Percentiles rank a stretch among this genome's conserved stretches.
Evolutionary conservation across 805 yeast species (phyloP).

Genomic region (Ogataea degrootiae): DNA sequence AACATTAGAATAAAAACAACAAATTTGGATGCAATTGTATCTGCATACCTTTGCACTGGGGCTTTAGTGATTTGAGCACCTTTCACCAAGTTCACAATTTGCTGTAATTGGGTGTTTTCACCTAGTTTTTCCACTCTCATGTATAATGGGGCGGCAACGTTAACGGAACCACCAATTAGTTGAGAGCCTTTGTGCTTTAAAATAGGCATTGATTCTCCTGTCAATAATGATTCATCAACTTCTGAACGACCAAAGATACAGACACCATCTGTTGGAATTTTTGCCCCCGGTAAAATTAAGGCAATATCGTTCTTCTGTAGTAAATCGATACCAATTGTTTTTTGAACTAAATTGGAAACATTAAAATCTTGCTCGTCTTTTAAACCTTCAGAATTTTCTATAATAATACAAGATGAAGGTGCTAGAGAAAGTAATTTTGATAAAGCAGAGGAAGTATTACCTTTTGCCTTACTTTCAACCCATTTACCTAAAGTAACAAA

Average conservation of each 20-base stretch:
- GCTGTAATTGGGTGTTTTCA: slow-evolving; percentile 78
- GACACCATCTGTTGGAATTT: slow-evolving; percentile 87
- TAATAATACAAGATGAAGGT: slow-evolving; percentile 69
- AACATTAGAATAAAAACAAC: slow-evolving; percentile 70
- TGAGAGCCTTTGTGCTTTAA: slow-evolving; percentile 52
- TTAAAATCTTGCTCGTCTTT: not conserved
- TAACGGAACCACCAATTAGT: slow-evolving; percentile 88
- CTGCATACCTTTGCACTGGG: slow-evolving; percentile 88
- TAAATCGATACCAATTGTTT: slow-evolving; percentile 64
- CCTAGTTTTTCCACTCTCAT: slow-evolving; percentile 71
- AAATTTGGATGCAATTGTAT: slow-evolving; percentile 75
- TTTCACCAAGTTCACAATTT: slow-evolving; percentile 79
- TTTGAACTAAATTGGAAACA: slow-evolving; percentile 27
- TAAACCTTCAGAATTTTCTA: slow-evolving; percentile 36
- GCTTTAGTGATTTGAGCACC: slow-evolving; percentile 87
- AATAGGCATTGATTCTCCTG: slow-evolving; percentile 87
- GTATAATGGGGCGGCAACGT: slow-evolving; percentile 69
- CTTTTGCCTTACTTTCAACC: slow-evolving; percentile 88
- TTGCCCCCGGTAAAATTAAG: slow-evolving; percentile 78
- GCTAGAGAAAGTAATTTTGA: slow-evolving; percentile 75
- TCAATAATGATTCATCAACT: slow-evolving; percentile 81
- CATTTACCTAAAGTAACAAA: slow-evolving; percentile 89
- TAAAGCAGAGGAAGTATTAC: slow-evolving; percentile 86
- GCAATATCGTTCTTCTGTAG: slow-evolving; percentile 75
- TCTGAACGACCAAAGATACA: slow-evolving; percentile 76